phyloP scores from a whole-genome alignment of 2,329 filamentous ascomycete genomes.

The Beauveria scarabaeidicola region DNA sequence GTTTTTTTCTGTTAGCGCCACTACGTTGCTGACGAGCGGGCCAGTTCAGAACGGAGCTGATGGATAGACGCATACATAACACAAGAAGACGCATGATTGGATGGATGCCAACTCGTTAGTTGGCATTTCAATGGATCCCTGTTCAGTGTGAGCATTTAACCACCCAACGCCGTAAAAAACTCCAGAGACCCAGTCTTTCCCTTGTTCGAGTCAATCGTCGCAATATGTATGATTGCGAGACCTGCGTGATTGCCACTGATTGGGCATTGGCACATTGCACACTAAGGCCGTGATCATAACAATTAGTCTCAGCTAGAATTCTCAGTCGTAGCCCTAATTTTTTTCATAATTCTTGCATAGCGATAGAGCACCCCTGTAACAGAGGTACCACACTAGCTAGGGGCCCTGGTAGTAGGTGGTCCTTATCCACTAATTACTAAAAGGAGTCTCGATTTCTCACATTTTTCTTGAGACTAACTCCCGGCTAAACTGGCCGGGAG shows the following conservation, averaged over 20 bases:
- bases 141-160: background rate
- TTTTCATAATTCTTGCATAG: too few species aligned
- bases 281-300: too few species aligned
- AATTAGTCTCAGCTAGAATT: too few species aligned
- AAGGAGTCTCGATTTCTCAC: too few species aligned
- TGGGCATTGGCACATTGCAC: background rate
- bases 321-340: too few species aligned
- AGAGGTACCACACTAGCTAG: too few species aligned
- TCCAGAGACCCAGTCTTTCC: background rate
- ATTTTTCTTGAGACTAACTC: too few species aligned
- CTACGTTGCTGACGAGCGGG: background rate
- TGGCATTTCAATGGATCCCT: background rate
- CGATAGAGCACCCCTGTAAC: too few species aligned
- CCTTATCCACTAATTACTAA: too few species aligned
- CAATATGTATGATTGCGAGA: background rate
- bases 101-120: background rate
- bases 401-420: too few species aligned
- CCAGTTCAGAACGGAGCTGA: constrained; percentile 5
- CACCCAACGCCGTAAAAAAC: background rate
- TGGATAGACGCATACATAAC: background rate
- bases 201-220: background rate
- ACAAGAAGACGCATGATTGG: background rate
- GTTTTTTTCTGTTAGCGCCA: background rate
- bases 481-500: too few species aligned
- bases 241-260: background rate